Conservation (phyloP, 2,329 filamentous ascomycete species). For the Ophiostoma quercus region DNA sequence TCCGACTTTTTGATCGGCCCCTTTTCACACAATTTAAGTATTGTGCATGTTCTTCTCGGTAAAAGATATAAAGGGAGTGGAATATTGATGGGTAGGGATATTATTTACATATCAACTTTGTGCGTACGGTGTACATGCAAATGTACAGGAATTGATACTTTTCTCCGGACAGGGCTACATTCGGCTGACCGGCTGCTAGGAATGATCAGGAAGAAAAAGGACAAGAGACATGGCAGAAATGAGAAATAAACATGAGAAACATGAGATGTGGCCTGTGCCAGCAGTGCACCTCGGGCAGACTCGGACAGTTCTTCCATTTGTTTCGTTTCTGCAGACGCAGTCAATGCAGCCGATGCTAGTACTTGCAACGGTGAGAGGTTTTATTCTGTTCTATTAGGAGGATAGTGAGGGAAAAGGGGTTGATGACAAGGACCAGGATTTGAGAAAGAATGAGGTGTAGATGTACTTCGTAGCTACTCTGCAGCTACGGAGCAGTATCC, state of each 20-base stretch:
- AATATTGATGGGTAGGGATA: not conserved
- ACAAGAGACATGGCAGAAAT: not conserved
- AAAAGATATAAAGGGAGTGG: not conserved
- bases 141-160: not conserved
- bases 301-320: not conserved
- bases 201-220: not conserved
- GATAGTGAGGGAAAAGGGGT: not conserved
- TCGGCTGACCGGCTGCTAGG: constrained; percentile 4
- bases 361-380: not conserved
- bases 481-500: not conserved
- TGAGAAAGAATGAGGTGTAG: not conserved
- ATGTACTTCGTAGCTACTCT: not conserved
- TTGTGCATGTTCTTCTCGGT: not conserved
- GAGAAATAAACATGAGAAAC: not conserved
- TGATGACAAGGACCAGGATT: constrained; percentile 10
- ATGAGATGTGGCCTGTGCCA: not conserved
- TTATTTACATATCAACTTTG: not conserved
- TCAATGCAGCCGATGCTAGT: not conserved
- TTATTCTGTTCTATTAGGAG: too few species aligned
- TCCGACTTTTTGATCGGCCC: not conserved
- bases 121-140: not conserved
- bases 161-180: not conserved
- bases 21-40: not conserved
- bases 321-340: not conserved
- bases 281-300: not conserved